Percentiles rank a stretch among this genome's conserved stretches.
phyloP scores from a whole-genome alignment of 495 filamentous ascomycete genomes.

The Aspergillus biplanus region DNA sequence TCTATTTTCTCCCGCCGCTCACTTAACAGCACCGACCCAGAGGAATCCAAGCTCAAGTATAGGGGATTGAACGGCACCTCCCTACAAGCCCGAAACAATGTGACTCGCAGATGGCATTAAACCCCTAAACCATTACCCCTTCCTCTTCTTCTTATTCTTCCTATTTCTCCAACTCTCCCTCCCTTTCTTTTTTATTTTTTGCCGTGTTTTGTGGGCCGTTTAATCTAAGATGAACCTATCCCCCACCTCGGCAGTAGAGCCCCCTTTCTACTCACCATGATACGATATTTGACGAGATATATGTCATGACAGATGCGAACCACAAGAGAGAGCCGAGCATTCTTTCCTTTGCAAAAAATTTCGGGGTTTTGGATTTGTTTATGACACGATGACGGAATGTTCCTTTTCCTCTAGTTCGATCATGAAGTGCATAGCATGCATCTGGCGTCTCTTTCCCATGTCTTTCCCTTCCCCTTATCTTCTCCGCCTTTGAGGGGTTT shows the following conservation, averaged over 20 bases:
- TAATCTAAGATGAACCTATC: too few relatives aligned
- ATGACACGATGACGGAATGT: conserved; percentile 8
- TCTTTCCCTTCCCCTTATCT: conserved; percentile 8
- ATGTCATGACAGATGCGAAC: conserved; percentile 4
- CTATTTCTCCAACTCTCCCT: not conserved
- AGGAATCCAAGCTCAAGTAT: not conserved
- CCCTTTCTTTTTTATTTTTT: not conserved
- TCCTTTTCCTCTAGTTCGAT: not conserved
- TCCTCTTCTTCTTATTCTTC: not conserved
- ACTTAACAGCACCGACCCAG: conserved; percentile 17
- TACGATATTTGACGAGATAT: conserved; percentile 1
- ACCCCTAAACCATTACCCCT: conserved; percentile 1
- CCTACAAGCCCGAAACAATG: conserved; percentile 6
- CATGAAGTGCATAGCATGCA: conserved; percentile 19
- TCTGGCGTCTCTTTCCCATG: conserved; percentile 15
- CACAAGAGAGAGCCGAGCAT: not conserved
- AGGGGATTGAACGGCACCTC: conserved; percentile 19
- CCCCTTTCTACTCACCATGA: not conserved
- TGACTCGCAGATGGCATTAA: conserved; percentile 8
- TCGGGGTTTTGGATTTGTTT: conserved; percentile 10
- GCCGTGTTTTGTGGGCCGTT: too few relatives aligned
- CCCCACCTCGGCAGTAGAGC: too few relatives aligned
- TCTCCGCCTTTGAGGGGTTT: not conserved
- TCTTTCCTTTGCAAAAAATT: conserved; percentile 1
- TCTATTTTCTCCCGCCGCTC: conserved; percentile 14